A percentile compares a stretch with the other conserved stretches of the same genome.
phyloP scores from a whole-genome alignment of 768 basidiomycete genomes.

The Tylopilus plumbeoviolaceoides region DNA sequence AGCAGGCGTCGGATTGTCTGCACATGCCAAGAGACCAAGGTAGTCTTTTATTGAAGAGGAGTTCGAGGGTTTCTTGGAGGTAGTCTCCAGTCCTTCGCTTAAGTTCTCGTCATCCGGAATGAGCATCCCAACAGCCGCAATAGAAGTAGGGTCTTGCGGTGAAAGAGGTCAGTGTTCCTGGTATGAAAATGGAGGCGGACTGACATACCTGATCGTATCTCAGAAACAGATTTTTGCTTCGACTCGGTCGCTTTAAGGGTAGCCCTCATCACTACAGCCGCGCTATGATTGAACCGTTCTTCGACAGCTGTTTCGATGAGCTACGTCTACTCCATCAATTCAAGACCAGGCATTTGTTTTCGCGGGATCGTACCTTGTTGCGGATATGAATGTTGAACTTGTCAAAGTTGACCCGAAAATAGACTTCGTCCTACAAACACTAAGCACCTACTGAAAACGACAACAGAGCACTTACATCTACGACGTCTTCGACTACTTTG shows the following conservation, averaged over 20 bases:
- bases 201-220: constrained; percentile 57
- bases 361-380: constrained; percentile 57
- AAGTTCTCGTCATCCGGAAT: constrained; percentile 61
- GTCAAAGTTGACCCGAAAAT: constrained; percentile 86
- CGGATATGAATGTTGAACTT: constrained; percentile 84
- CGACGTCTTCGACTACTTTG: constrained; percentile 45
- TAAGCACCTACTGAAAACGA: not conserved
- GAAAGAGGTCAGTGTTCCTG: not conserved
- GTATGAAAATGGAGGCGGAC: not conserved
- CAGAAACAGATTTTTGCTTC: constrained; percentile 56
- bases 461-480: constrained; percentile 56
- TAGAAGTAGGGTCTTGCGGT: constrained; percentile 56
- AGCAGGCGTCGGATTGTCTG: constrained; percentile 76
- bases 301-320: constrained; percentile 71
- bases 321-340: constrained; percentile 37
- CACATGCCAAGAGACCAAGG: constrained; percentile 71
- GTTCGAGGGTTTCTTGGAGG: constrained; percentile 50
- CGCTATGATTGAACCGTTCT: constrained; percentile 76
- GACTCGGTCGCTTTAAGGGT: constrained; percentile 66
- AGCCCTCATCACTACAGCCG: constrained; percentile 68
- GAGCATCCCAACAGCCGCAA: constrained; percentile 59
- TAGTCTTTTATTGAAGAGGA: constrained; percentile 71
- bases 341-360: not conserved
- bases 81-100: constrained; percentile 56
- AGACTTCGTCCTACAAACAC: constrained; percentile 54